A percentile compares a stretch with the other conserved stretches of the same genome.
These are phyloP conservation scores for Micractinium conductrix DNA, from an alignment of 139 green algal genomes.

Conservation along the genomic window DNA sequence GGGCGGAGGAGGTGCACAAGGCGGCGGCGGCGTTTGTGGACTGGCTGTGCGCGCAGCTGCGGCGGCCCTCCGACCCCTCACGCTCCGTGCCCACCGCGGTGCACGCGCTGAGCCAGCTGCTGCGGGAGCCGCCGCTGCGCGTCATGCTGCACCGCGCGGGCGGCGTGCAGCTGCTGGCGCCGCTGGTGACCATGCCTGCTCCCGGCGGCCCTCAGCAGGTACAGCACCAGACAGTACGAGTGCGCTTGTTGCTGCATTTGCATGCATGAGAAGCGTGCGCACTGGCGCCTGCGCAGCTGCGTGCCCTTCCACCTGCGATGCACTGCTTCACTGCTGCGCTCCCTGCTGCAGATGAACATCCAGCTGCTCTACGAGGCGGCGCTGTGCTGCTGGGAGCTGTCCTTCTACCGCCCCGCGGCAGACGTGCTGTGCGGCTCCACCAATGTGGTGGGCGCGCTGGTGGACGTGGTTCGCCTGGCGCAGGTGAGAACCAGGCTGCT, in stretches of 20 bases:
- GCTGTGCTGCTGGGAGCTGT: conserved; percentile 94
- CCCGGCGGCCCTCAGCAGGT: conserved; percentile 50
- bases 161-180: conserved; percentile 70
- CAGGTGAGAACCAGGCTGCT: conserved; percentile 5
- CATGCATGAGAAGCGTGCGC: too few species aligned
- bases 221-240: too few species aligned
- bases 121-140: conserved; percentile 76
- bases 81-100: conserved; percentile 65
- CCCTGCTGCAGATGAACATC: conserved; percentile 62
- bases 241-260: too few species aligned
- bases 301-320: too few species aligned
- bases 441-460: conserved; percentile 76
- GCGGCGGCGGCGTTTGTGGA: conserved; percentile 78
- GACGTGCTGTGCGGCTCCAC: conserved; percentile 61
- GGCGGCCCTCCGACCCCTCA: conserved; percentile 68
- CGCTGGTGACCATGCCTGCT: conserved; percentile 61
- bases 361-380: conserved; percentile 96
- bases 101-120: conserved; percentile 73
- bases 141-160: conserved; percentile 64
- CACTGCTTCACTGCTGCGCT: too few species aligned
- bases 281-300: too few species aligned
- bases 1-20: neutral
- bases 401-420: conserved; percentile 74
- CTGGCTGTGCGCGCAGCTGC: conserved; percentile 89
- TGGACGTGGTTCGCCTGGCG: conserved; percentile 82